Evolutionary conservation across 495 filamentous ascomycete genomes (phyloP).

Genomic region (Penicillium odoratum): DNA sequence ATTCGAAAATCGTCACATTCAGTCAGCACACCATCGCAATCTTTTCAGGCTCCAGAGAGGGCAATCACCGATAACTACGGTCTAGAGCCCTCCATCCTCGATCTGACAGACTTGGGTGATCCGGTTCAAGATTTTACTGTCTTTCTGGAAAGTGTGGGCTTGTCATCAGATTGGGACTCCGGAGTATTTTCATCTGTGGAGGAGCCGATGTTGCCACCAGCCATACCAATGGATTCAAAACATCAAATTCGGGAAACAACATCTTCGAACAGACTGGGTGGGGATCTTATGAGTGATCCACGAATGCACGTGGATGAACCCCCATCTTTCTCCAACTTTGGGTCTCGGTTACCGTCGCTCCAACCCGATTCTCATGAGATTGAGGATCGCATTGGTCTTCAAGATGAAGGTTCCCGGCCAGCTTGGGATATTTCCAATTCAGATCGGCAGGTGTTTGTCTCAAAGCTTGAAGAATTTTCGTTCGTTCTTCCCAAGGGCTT

Average conservation of each 20-base stretch:
- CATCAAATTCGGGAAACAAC: slow-evolving; percentile 32
- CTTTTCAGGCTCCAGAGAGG: slow-evolving; percentile 38
- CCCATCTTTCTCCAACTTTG: slow-evolving; percentile 62
- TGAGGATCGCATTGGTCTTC: slow-evolving; percentile 49
- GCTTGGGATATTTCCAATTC: slow-evolving; percentile 66
- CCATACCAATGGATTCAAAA: slow-evolving; percentile 43
- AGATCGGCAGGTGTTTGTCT: slow-evolving; percentile 62
- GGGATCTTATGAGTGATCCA: slow-evolving; percentile 40
- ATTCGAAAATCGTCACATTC: slow-evolving; percentile 41
- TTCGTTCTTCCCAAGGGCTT: slow-evolving; percentile 66
- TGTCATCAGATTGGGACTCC: slow-evolving; percentile 54
- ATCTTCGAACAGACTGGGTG: slow-evolving; percentile 30
- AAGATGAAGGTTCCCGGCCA: slow-evolving; percentile 47
- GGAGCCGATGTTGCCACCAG: slow-evolving; percentile 42
- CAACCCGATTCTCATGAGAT: slow-evolving; percentile 64
- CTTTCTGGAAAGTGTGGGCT: slow-evolving; percentile 50
- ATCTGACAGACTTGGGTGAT: slow-evolving; percentile 48
- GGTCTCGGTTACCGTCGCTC: slow-evolving; percentile 67
- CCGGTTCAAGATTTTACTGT: slow-evolving; percentile 53
- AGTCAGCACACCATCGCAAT: slow-evolving; percentile 32
- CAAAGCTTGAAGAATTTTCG: slow-evolving; percentile 64
- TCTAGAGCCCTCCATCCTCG: slow-evolving; percentile 48
- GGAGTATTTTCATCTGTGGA: slow-evolving; percentile 50
- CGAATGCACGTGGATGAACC: slow-evolving; percentile 40
- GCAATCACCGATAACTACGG: slow-evolving; percentile 48